These are phyloP conservation scores for Stipa capillata DNA, from an alignment of 176 grass and related monocot genomes.

Conservation along the genomic window DNA sequence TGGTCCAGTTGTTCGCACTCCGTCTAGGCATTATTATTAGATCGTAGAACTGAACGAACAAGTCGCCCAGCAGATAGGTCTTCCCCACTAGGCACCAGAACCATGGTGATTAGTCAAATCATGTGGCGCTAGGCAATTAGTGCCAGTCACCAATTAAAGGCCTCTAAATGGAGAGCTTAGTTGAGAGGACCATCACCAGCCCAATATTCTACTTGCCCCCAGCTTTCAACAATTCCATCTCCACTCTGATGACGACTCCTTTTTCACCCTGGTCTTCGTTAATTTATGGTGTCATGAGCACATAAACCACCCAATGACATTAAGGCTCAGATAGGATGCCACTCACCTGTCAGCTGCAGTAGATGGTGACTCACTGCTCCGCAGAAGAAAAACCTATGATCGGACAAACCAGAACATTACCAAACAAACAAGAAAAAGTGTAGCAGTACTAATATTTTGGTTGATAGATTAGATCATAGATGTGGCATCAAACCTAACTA, in stretches of 20 bases:
- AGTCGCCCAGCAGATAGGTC: neutral
- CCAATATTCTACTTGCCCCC: neutral
- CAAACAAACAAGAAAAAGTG: neutral
- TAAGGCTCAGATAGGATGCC: neutral
- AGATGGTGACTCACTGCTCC: neutral
- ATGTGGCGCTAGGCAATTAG: slow-evolving; percentile 9
- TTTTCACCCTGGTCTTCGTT: neutral
- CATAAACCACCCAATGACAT: neutral
- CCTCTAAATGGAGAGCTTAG: neutral
- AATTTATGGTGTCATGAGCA: neutral
- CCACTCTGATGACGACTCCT: neutral
- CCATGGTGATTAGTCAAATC: slow-evolving; percentile 33
- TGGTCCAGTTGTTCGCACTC: slow-evolving; percentile 1
- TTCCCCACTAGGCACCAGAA: neutral
- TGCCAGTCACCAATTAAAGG: neutral
- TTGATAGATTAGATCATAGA: neutral
- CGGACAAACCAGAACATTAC: neutral
- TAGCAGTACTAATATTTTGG: neutral
- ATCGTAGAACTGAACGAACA: neutral
- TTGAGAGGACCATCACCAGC: neutral
- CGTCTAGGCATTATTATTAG: neutral
- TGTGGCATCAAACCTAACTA: slow-evolving; percentile 19
- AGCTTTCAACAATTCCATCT: slow-evolving; percentile 2
- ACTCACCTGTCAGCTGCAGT: neutral
- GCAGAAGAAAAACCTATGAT: neutral